These are phyloP conservation scores for Ensete glaucum DNA, from an alignment of 176 grass and related monocot genomes.

Conservation along the genomic window DNA sequence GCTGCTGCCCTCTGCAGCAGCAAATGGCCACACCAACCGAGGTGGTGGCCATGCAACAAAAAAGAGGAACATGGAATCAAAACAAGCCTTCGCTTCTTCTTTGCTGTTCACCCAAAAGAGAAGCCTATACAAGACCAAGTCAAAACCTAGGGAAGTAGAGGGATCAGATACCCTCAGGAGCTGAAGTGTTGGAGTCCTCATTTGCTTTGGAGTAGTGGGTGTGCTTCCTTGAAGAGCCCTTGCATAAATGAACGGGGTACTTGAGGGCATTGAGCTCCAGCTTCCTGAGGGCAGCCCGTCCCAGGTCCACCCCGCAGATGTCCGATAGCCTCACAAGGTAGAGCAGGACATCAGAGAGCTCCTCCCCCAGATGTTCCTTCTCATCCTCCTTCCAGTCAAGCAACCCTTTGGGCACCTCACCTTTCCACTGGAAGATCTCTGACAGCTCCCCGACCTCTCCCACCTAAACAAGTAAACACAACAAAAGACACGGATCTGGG, in stretches of 20 bases:
- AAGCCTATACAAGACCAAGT: background rate
- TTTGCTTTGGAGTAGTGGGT: conserved; percentile 25
- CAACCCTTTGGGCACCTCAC: conserved; percentile 72
- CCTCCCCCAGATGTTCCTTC: conserved; percentile 83
- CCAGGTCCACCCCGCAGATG: conserved; percentile 66
- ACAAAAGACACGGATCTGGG: background rate
- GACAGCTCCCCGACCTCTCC: conserved; percentile 87
- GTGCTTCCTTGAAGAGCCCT: conserved; percentile 66
- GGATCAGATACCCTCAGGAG: background rate
- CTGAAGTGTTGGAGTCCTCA: background rate
- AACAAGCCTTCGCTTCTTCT: background rate
- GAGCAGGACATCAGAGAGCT: conserved; percentile 73
- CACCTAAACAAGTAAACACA: conserved; percentile 34
- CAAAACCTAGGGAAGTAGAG: background rate
- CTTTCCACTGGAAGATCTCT: conserved; percentile 93
- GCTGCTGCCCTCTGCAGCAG: background rate
- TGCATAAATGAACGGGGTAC: conserved; percentile 59
- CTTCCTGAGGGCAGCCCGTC: conserved; percentile 58
- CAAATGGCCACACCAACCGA: background rate
- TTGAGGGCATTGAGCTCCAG: conserved; percentile 67
- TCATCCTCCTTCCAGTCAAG: conserved; percentile 57
- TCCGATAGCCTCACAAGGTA: conserved; percentile 74
- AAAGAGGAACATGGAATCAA: background rate
- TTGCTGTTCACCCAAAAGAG: background rate
- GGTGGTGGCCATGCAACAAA: background rate